phyloP scores from a whole-genome alignment of 768 basidiomycete genomes.

The Termitomyces eurrhizus region DNA sequence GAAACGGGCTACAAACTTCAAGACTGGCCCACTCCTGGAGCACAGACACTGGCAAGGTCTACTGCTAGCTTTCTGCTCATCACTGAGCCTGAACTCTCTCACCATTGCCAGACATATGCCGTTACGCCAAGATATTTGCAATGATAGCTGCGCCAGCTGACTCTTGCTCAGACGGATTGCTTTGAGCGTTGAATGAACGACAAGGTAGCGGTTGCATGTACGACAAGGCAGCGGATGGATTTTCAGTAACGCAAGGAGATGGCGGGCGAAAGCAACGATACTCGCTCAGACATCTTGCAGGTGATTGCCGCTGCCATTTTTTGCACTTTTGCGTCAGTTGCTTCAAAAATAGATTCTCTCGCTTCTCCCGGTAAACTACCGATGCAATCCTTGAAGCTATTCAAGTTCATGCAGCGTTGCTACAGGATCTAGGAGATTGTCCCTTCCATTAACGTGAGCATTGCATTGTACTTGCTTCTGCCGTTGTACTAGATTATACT shows the following conservation, averaged over 20 bases:
- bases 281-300: not conserved
- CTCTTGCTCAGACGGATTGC: not conserved
- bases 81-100: not conserved
- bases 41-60: not conserved
- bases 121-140: not conserved
- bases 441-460: not conserved
- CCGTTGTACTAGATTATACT: not conserved
- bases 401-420: not conserved
- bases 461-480: too few relatives aligned
- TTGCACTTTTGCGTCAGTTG: not conserved
- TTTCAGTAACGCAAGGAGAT: not conserved
- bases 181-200: not conserved
- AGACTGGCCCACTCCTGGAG: not conserved
- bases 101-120: not conserved
- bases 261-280: not conserved
- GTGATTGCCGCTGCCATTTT: not conserved
- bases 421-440: not conserved
- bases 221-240: not conserved
- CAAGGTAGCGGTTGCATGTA: not conserved
- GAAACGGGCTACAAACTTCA: not conserved
- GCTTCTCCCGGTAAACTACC: not conserved
- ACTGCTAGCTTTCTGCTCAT: not conserved
- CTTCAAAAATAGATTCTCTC: not conserved
- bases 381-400: not conserved
- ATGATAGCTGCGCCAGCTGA: not conserved